Percentiles rank a stretch among this genome's conserved stretches.
These are phyloP conservation scores for Canna indica DNA, from an alignment of 176 grass and related monocot genomes.

Conservation along the genomic window DNA sequence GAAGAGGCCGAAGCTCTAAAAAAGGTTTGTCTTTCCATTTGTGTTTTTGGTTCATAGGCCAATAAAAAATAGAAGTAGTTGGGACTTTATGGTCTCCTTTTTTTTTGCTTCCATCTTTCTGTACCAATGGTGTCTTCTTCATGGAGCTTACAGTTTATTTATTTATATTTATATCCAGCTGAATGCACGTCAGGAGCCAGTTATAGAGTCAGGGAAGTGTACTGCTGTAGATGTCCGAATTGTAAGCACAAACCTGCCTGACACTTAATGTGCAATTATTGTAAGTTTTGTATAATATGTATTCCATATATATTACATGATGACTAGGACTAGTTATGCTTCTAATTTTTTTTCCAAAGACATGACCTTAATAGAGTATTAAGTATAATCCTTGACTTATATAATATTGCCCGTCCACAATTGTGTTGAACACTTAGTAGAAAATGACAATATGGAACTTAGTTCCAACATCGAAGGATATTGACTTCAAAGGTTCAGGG, in stretches of 20 bases:
- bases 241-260: conserved; percentile 3
- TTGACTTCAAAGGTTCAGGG: too few species aligned
- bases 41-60: not conserved
- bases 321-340: too few species aligned
- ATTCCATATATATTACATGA: not conserved
- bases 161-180: conserved; percentile 12
- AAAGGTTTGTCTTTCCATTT: conserved; percentile 14
- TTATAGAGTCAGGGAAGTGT: conserved; percentile 16
- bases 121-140: not conserved
- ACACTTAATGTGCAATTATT: not conserved
- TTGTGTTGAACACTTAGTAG: too few species aligned
- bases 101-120: not conserved
- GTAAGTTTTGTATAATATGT: not conserved
- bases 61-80: not conserved
- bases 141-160: not conserved
- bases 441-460: too few species aligned
- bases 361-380: too few species aligned
- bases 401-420: too few species aligned
- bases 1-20: conserved; percentile 31
- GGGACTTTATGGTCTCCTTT: not conserved
- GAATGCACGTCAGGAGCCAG: conserved; percentile 17
- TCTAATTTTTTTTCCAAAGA: too few species aligned
- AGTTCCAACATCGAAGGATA: too few species aligned
- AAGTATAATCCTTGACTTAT: too few species aligned
- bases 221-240: conserved; percentile 24